Base-by-base conservation (phyloP, 192 early-diverging fungal genomes). In the Entomortierella lignicola region DNA sequence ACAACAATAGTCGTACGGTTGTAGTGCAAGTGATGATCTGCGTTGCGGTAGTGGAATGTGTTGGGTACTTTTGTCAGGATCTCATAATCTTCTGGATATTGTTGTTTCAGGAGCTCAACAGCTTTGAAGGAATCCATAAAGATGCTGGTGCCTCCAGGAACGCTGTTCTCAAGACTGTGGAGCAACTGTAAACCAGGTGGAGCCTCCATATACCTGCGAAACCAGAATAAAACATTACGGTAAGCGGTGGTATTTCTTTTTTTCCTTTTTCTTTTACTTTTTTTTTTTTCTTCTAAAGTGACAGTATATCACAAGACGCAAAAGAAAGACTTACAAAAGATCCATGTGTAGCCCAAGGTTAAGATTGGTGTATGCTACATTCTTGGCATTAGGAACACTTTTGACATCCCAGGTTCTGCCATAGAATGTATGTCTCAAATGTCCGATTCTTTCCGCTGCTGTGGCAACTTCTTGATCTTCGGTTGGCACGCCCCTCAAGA, bases 271-370 rank as follows among this genome's bases (percentile, higher is more conserved):
- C n/a, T n/a, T n/a, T n/a, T n/a, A n/a, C n/a, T n/a, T n/a, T n/a
- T n/a, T n/a, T 55, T 42, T 41, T 30, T 55, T 21, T 58, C n/a
- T 6, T 57, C 7, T 57, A 34, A 47, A 47, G 44, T 47, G 44
- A 47, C 44, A 20, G 4, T 12, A 47, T 42, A 42, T n/a, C 21
- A 21, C 47, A 50, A 50, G 3, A 27, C 20, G 10, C 20, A n/a
- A 20, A 20, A 20, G 32, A 37, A 50, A 25, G 23, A 69, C 87
- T 80, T 87, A 93, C 93, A 95, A 79, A 43, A 96, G 80, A 86
- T 96, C 94, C 94, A 95, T 95, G 68, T 96, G 94, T 44, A 94
- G 87, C 0, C 93, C 93, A 20, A 96, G 84, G 67, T 91, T 85
- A 27, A 96, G 83, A 53, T 82, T 85, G 0, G 94, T 95, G 69